These are phyloP conservation scores for Trichoderma afroharzianum DNA, from an alignment of 2,329 filamentous ascomycete species.

Conservation along the genomic window DNA sequence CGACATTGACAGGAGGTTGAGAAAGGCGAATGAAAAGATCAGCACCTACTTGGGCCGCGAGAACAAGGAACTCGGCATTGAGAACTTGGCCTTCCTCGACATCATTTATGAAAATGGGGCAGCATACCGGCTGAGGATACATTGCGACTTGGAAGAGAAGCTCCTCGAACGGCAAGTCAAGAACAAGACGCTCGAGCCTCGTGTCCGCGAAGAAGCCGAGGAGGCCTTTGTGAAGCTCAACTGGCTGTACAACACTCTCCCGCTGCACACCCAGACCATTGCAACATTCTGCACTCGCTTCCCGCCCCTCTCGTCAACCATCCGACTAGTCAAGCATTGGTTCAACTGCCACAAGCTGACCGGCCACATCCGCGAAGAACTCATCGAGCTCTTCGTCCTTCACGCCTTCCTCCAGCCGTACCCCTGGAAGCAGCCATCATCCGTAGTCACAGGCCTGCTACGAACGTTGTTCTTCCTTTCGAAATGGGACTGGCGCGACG, in stretches of 20 bases:
- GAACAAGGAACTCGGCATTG: slow-evolving; percentile 62
- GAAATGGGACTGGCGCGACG: slow-evolving; percentile 86
- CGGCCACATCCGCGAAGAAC: slow-evolving; percentile 70
- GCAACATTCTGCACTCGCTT: slow-evolving; percentile 76
- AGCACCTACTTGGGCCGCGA: slow-evolving; percentile 75
- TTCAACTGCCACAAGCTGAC: slow-evolving; percentile 78
- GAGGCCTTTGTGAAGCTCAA: slow-evolving; percentile 67
- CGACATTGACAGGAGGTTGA: slow-evolving; percentile 68
- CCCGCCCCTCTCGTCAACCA: slow-evolving; percentile 73
- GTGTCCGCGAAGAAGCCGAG: slow-evolving; percentile 65
- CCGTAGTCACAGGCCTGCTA: slow-evolving; percentile 73
- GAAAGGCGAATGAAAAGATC: slow-evolving; percentile 56
- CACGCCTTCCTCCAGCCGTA: slow-evolving; percentile 76
- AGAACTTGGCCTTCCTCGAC: slow-evolving; percentile 81
- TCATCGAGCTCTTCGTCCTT: slow-evolving; percentile 79
- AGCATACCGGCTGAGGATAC: slow-evolving; percentile 79
- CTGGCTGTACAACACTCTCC: slow-evolving; percentile 66
- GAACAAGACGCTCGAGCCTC: slow-evolving; percentile 64
- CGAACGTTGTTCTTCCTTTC: slow-evolving; percentile 76
- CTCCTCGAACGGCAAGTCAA: slow-evolving; percentile 76
- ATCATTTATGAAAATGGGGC: slow-evolving; percentile 68
- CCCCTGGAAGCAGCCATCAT: slow-evolving; percentile 76
- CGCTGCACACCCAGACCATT: slow-evolving; percentile 78
- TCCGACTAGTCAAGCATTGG: slow-evolving; percentile 86
- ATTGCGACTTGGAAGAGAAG: slow-evolving; percentile 81